Evolutionary conservation across 2,329 filamentous ascomycete genomes (phyloP).

Genomic region (Xylaria arbuscula): DNA sequence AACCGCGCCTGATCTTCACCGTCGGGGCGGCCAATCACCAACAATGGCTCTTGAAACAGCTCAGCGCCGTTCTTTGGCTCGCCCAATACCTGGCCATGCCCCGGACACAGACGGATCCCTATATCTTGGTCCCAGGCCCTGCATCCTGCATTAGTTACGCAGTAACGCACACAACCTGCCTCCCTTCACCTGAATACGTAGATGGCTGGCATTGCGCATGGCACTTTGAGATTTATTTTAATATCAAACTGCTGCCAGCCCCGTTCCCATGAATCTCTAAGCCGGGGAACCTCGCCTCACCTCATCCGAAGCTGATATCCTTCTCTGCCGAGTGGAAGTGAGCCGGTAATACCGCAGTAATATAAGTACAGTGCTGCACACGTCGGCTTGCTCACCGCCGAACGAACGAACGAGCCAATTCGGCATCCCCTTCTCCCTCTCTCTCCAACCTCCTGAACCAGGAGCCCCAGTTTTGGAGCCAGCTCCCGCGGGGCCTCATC

Average conservation of each 20-base stretch:
- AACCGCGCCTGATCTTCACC: conserved; percentile 37
- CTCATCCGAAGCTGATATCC: not conserved
- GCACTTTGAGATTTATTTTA: not conserved
- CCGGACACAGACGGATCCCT: conserved; percentile 10
- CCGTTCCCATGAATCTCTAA: conserved; percentile 15
- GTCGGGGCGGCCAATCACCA: conserved; percentile 38
- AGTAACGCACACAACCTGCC: conserved; percentile 29
- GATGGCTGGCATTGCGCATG: conserved; percentile 15
- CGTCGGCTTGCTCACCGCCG: conserved; percentile 34
- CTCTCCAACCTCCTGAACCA: conserved; percentile 30
- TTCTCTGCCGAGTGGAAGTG: conserved; percentile 2
- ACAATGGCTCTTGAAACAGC: conserved; percentile 32
- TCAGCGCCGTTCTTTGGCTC: conserved; percentile 21
- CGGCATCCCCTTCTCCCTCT: not conserved
- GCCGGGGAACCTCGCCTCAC: conserved; percentile 16
- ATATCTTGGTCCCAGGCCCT: conserved; percentile 34
- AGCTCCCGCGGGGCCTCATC: conserved; percentile 27
- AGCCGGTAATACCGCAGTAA: conserved; percentile 10
- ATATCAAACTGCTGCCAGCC: not conserved
- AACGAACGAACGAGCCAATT: conserved; percentile 23
- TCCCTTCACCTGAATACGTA: conserved; percentile 17
- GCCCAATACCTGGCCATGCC: conserved; percentile 19
- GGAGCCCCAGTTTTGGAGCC: conserved; percentile 27
- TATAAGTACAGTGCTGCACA: conserved; percentile 12
- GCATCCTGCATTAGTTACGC: conserved; percentile 32